phyloP scores from a whole-genome alignment of 129 eudicot species.

The Erigeron canadensis region DNA sequence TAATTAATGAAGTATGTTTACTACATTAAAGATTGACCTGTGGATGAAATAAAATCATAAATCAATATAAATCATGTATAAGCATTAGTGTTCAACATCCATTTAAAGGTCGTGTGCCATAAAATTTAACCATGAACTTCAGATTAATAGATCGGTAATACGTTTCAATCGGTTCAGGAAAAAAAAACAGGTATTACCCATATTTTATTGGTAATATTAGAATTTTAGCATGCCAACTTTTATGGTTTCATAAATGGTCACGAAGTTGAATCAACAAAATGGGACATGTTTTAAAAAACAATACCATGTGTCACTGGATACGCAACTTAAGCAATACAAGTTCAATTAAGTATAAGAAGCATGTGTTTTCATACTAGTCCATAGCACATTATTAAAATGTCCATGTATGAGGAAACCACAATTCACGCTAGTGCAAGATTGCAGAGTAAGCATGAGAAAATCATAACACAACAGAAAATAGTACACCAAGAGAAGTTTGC shows the following conservation, averaged over 20 bases:
- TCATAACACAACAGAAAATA: neutral
- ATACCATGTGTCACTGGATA: neutral
- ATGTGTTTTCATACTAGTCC: neutral
- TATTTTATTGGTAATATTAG: too few relatives aligned
- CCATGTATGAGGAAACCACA: neutral
- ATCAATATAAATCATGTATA: too few relatives aligned
- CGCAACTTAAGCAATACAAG: neutral
- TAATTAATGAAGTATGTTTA: too few relatives aligned
- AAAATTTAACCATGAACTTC: too few relatives aligned
- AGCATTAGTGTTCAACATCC: too few relatives aligned
- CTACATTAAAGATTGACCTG: too few relatives aligned
- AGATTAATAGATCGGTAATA: too few relatives aligned
- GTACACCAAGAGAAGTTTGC: neutral
- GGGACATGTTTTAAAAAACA: neutral
- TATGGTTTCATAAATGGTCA: neutral
- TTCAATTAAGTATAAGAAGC: constrained; percentile 6
- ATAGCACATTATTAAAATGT: neutral
- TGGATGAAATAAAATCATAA: too few relatives aligned
- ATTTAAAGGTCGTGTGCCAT: too few relatives aligned
- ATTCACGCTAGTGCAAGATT: neutral
- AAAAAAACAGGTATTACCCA: too few relatives aligned
- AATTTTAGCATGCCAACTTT: neutral
- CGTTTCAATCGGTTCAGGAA: too few relatives aligned
- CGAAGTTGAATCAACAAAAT: neutral
- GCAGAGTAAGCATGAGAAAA: too few relatives aligned